Evolutionary conservation across 2,329 filamentous ascomycete species (phyloP).

Genomic region (Boeremia lycopersici): DNA sequence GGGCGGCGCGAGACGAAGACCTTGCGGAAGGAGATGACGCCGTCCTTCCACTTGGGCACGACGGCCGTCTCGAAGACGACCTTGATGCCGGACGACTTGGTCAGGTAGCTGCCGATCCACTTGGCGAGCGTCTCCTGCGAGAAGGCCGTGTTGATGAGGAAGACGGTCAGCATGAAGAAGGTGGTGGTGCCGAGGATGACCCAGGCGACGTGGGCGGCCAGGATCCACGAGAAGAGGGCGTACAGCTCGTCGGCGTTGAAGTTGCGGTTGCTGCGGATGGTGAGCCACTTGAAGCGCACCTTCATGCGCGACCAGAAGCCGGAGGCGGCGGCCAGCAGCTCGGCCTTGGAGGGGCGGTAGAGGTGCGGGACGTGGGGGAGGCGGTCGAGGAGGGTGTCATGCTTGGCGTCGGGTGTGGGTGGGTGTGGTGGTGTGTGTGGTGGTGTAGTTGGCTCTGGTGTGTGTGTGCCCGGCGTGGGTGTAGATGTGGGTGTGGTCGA

Average conservation of each 20-base stretch:
- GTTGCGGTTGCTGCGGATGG: slow-evolving; percentile 88
- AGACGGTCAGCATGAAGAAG: slow-evolving; percentile 89
- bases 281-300: slow-evolving; percentile 96
- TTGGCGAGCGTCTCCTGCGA: slow-evolving; percentile 94
- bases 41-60: slow-evolving; percentile 92
- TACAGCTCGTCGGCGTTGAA: slow-evolving; percentile 98
- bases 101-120: slow-evolving; percentile 95
- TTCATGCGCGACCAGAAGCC: slow-evolving; percentile 90
- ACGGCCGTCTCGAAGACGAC: slow-evolving; percentile 98
- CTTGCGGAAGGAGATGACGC: slow-evolving; percentile 94
- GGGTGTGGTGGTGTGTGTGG: neutral
- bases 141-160: slow-evolving; percentile 93
- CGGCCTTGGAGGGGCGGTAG: slow-evolving; percentile 88
- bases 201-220: slow-evolving; percentile 93
- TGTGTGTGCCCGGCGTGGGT: too few relatives aligned
- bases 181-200: slow-evolving; percentile 96
- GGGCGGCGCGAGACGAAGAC: slow-evolving; percentile 93
- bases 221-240: slow-evolving; percentile 92
- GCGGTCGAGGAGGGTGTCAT: slow-evolving; percentile 59
- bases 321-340: slow-evolving; percentile 86
- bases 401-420: slow-evolving; percentile 19
- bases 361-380: slow-evolving; percentile 66
- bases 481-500: too few relatives aligned
- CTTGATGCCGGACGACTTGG: slow-evolving; percentile 87
- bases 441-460: neutral